Evolutionary conservation across 768 basidiomycete genomes (phyloP), one percentile per base, ranked within the genome.

Genomic region (Lepiota brunneoincarnata): DNA sequence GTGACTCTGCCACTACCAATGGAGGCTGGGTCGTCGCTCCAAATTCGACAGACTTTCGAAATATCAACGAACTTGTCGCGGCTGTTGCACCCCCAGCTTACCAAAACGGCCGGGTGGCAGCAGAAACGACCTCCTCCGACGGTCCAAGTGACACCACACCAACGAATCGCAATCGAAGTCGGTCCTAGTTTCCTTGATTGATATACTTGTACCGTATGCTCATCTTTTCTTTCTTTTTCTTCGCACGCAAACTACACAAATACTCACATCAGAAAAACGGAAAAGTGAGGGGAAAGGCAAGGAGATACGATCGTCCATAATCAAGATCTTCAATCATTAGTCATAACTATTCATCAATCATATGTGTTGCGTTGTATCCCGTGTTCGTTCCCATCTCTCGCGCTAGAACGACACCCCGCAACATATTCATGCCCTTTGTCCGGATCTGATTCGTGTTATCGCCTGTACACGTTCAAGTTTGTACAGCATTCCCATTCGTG

Each of bases 391-490:
- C 7, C 3, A 20, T 18, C 20, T 31, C n/a, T n/a, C n/a, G n/a
- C n/a, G n/a, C n/a, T n/a, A n/a, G n/a, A n/a, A n/a, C n/a, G n/a
- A n/a, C n/a, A n/a, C n/a, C 31, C 31, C 7, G 31, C 31, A 31
- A 9, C 31, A 2, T 31, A 10, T 31, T 31, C 31, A 31, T 9
- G 31, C 18, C 28, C 45, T 47, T 34, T 14, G 17, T 36, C 45
- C 45, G 35, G 23, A 43, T 49, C 59, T 61, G 62, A 35, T 62
- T 46, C 49, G 59, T 59, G 40, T 62, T 64, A 2, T 37, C 41
- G 34, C 62, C 59, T 24, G 53, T 40, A 35, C 63, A 64, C 17
- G 46, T 45, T 62, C 64, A 65, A 17, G 58, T 62, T 50, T 65
- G 63, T 21, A 58, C 55, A 15, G 51, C 49, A 18, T 56, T 59